These are phyloP conservation scores for Psilocybe tampanensis DNA, from an alignment of 768 basidiomycete genomes.

Conservation along the genomic window DNA sequence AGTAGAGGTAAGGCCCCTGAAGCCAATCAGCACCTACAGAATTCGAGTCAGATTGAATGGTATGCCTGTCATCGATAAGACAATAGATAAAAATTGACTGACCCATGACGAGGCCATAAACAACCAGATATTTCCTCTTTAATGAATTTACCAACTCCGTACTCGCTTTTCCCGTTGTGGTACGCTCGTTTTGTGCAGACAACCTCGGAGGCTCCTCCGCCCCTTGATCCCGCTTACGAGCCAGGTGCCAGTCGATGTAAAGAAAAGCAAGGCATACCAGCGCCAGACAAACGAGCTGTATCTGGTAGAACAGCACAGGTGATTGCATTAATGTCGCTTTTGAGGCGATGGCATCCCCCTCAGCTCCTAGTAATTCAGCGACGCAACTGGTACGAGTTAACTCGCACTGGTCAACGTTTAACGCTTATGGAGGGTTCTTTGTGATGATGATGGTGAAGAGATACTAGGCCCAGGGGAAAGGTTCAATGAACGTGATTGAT, in stretches of 20 bases:
- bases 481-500: too few relatives aligned
- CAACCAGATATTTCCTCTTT: slow-evolving; percentile 56
- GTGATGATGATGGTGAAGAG: too few relatives aligned
- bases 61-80: background rate
- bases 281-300: background rate
- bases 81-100: slow-evolving; percentile 21
- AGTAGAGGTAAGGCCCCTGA: slow-evolving; percentile 80
- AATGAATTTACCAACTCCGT: slow-evolving; percentile 15
- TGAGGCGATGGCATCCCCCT: too few relatives aligned
- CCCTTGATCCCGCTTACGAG: slow-evolving; percentile 2
- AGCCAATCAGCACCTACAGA: slow-evolving; percentile 73
- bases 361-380: too few relatives aligned
- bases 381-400: too few relatives aligned
- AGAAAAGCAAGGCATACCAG: background rate
- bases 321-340: too few relatives aligned
- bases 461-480: too few relatives aligned
- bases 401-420: too few relatives aligned
- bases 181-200: slow-evolving; percentile 13
- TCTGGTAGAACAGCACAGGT: background rate
- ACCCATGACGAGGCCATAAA: slow-evolving; percentile 80
- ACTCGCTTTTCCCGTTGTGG: slow-evolving; percentile 20
- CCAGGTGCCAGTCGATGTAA: slow-evolving; percentile 22
- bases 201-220: slow-evolving; percentile 12
- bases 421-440: too few relatives aligned
- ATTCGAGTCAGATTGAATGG: background rate